Evolutionary conservation across 805 yeast species (phyloP), one percentile per base, ranked within the genome.

Genomic region (Tetrapisispora taiwanensis): DNA sequence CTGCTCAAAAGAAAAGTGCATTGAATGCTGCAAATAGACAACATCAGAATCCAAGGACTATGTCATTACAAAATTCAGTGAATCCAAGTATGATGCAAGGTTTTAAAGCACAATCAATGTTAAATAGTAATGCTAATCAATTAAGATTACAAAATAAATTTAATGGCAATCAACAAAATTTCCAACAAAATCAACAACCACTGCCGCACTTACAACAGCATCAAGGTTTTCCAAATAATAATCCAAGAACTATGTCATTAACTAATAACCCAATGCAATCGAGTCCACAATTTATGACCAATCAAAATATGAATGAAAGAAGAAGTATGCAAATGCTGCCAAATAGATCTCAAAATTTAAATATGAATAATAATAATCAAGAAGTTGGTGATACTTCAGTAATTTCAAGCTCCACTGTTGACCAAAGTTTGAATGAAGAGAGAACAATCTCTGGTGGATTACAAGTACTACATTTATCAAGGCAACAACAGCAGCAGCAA

Each of bases 1-100:
- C 80, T 39, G 78, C 76, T 4, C 80, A 78, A 56, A 81, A 78
- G 66, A 84, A 84, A 56, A 55, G 72, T 58, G 74, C 75, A 18
- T 57, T 71, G 51, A 67, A 68, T 15, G 65, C 67, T 10, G 68
- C 75, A 12, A 42, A 36, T 36, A 36, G 45, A 52, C 73, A 34
- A 53, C 72, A 15, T 52, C 39, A 6, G 9, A 30, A 26, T 36
- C 72, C 74, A 13, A 58, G 76, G 32, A 62, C 77, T 4, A 72
- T 71, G 77, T 72, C 77, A 1, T 52, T 71, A 28, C 68, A 60
- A 44, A 45, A 52, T 39, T 49, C 44, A 41, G 41, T 36, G 10
- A 48, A 36, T 26, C 48, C 48, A 17, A 45, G 43, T 37, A 51
- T 50, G 6, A 32, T 45, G 39, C 45, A 35, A 42, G 30, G 18